Evolutionary conservation across 2,329 filamentous ascomycete species (phyloP), one percentile per base, ranked within the genome.

Genomic region (Claviceps sp.): DNA sequence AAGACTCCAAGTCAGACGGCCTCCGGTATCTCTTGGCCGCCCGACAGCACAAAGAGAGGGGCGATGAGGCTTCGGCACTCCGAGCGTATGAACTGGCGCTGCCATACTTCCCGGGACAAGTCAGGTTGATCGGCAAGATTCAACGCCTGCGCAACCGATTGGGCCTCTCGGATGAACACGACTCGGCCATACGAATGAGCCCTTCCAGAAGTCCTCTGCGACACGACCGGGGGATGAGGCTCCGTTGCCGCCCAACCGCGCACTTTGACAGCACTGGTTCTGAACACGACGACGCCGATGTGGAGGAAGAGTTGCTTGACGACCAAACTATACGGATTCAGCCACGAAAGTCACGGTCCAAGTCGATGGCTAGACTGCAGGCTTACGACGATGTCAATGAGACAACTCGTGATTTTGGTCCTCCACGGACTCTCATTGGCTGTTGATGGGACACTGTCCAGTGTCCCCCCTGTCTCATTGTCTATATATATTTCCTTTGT

Each of bases 1-100:
- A 90, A 40, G 88, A 94, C 60, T 73, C 77, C 26, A 81, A 86
- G 50, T 84, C 87, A 0, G 88, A 95, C 56, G 93, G 91, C 0
- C 68, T 97, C 30, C 86, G 88, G 11, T 88, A 86, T 60, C 70
- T 97, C 37, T 74, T 96, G n/a, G 88, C 93, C 76, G 91, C 88
- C 1, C 86, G 93, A 58, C 89, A 96, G 64, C 86, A 94, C 62
- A 89, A 90, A 63, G 87, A 88, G 50, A 77, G 81, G 4, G 88
- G 88, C 2, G 87, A 96, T 58, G 82, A 94, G 50, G 73, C 72
- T 3, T 86, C 80, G 37, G 88, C 90, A 0, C 69, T 97, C 54
- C 82, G 81, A 59, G 91, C 93, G 81, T 96, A 95, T 63, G 84
- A 91, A 64, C 73, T 87, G 57, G 91, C 91, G 0, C 70, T 88